Evolutionary conservation across 2,329 filamentous ascomycete genomes (phyloP).

Genomic region (Pyricularia sp.): DNA sequence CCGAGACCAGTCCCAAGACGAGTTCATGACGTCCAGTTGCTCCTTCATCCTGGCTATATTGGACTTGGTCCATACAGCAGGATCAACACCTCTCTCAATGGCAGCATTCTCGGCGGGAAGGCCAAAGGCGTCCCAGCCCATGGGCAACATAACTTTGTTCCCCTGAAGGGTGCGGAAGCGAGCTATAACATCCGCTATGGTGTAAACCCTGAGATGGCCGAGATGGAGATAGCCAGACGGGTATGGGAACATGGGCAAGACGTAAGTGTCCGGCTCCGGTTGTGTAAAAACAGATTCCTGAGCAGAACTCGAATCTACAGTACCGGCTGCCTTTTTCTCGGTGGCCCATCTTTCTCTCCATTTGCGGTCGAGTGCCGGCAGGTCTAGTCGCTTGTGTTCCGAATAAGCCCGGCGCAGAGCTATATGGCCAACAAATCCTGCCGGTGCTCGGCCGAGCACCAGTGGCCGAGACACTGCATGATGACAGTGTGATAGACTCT

Average conservation of each 20-base stretch:
- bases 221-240: conserved; percentile 81
- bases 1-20: conserved; percentile 71
- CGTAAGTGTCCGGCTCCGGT: conserved; percentile 43
- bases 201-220: conserved; percentile 81
- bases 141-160: conserved; percentile 70
- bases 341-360: conserved; percentile 39
- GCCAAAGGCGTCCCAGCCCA: conserved; percentile 92
- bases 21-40: conserved; percentile 72
- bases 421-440: conserved; percentile 7
- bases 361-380: conserved; percentile 38
- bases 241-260: conserved; percentile 90
- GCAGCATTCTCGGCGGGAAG: conserved; percentile 87
- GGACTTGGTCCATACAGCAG: conserved; percentile 65
- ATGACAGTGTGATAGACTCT: conserved; percentile 4
- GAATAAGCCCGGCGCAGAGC: conserved; percentile 22
- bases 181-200: conserved; percentile 78
- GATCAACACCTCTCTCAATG: conserved; percentile 70
- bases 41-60: conserved; percentile 83
- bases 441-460: conserved; percentile 4
- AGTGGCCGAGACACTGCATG: conserved; percentile 1
- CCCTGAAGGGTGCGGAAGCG: conserved; percentile 69
- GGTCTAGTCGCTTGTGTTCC: conserved; percentile 27
- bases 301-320: not conserved
- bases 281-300: conserved; percentile 9
- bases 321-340: conserved; percentile 9